Evolutionary conservation across 1,139 yeast species (phyloP).

Genomic region (Nakaseomyces delphensis): DNA sequence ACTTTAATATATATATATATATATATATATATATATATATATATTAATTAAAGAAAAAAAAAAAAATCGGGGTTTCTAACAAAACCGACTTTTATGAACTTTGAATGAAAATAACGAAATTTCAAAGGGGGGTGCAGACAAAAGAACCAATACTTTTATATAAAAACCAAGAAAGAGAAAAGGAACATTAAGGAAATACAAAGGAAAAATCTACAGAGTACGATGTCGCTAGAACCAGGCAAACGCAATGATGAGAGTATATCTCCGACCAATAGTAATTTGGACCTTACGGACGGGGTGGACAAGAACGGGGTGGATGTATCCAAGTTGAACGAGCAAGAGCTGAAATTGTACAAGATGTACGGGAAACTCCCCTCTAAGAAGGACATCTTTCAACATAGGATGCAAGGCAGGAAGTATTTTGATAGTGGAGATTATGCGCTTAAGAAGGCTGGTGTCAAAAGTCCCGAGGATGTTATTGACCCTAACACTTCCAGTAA

Average conservation of each 20-base stretch:
- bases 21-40: too few relatives aligned
- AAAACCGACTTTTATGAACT: too few relatives aligned
- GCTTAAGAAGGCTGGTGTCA: constrained; percentile 54
- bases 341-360: constrained; percentile 59
- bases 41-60: too few relatives aligned
- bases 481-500: constrained; percentile 18
- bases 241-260: constrained; percentile 13
- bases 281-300: constrained; percentile 17
- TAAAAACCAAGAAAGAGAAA: too few relatives aligned
- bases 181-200: background rate
- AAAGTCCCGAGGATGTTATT: constrained; percentile 23
- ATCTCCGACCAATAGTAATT: constrained; percentile 27
- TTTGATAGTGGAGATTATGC: constrained; percentile 98
- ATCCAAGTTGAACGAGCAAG: constrained; percentile 57
- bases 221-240: background rate
- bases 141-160: too few relatives aligned
- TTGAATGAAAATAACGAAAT: too few relatives aligned
- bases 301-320: constrained; percentile 37
- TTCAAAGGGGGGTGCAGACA: too few relatives aligned
- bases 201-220: too few relatives aligned
- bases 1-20: too few relatives aligned
- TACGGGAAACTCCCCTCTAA: constrained; percentile 87
- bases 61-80: background rate
- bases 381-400: constrained; percentile 70
- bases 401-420: constrained; percentile 80